A percentile compares a stretch with the other conserved stretches of the same genome.
Evolutionary conservation across 1,139 yeast genomes (phyloP).

Genomic region (Kurtzmaniella natalensis): DNA sequence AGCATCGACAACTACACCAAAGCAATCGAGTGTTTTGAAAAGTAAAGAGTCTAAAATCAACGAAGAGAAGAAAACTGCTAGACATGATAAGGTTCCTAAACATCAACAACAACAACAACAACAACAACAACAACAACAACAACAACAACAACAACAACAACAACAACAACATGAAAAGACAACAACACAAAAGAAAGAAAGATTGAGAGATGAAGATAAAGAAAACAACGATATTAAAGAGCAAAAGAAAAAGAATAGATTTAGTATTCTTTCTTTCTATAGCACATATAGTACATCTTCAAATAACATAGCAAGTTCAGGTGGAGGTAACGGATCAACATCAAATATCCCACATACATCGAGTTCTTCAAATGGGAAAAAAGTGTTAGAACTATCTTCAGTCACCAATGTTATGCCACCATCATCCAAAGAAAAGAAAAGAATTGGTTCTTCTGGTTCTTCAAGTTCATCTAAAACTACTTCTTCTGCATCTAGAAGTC

Average conservation of each 20-base stretch:
- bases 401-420: conserved; percentile 21
- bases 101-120: too few species aligned
- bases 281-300: conserved; percentile 28
- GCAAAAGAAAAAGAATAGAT: conserved; percentile 42
- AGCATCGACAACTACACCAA: background rate
- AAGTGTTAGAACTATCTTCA: conserved; percentile 39
- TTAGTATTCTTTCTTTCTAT: conserved; percentile 52
- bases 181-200: conserved; percentile 9
- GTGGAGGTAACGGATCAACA: conserved; percentile 7
- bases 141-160: background rate
- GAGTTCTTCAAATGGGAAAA: conserved; percentile 18
- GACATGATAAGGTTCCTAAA: conserved; percentile 3
- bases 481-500: conserved; percentile 7
- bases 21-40: background rate
- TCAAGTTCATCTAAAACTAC: conserved; percentile 13
- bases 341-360: conserved; percentile 11
- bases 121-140: background rate
- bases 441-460: conserved; percentile 15
- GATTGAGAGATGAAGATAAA: conserved; percentile 9
- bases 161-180: conserved; percentile 5
- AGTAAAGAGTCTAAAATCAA: conserved; percentile 2
- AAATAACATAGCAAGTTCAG: conserved; percentile 13
- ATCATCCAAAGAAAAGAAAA: conserved; percentile 9
- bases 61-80: conserved; percentile 5
- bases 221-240: conserved; percentile 27